Base-by-base conservation (phyloP, 169 alveolate species). In the Plasmodium gonderi region DNA sequence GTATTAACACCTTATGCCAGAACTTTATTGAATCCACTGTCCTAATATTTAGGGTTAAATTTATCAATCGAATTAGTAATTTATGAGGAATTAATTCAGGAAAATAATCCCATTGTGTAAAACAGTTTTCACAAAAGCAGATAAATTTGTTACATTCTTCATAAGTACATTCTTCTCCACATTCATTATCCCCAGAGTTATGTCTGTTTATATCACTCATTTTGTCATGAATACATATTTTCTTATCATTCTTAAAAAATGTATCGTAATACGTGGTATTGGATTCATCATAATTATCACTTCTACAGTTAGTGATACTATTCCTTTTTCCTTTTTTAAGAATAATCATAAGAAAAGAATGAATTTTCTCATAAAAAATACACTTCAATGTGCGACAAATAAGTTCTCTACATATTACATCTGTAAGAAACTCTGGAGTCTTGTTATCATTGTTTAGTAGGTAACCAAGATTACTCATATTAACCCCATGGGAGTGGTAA, bases 401-500 rank as follows among this genome's bases (percentile, higher is more conserved):
- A 42, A 91, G 12, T 78, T 91, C 91, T 17, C 89, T 72, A 60
- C 91, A 81, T 64, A 80, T 29, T 11, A 75, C 14, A 60, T 74
- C 67, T 33, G 90, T 29, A n/a, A 81, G 81, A 49, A 38, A 81
- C 36, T 60, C 72, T 14, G 91, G 87, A 14, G 40, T 60, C 7
- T 60, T 44, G 23, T 72, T 67, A n/a, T 78, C 29, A 33, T 31
- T 75, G 47, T 80, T 14, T 64, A 77, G 79, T 38, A 80, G 17
- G 12, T 45, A 42, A 0, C 91, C 91, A 17, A 91, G 83, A 60
- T 79, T 78, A 89, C 94, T 51, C 82, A 95, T 94, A 78, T 95
- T 95, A n/a, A 95, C 69, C 17, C 97, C 97, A 33, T 85, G 93
- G n/a, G 96, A 90, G 40, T 94, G 96, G 74, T 92, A 91, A 31